Percentiles rank a stretch among this genome's conserved stretches.
Evolutionary conservation across 495 filamentous ascomycete genomes (phyloP).

Genomic region (Venustampulla echinocandica): DNA sequence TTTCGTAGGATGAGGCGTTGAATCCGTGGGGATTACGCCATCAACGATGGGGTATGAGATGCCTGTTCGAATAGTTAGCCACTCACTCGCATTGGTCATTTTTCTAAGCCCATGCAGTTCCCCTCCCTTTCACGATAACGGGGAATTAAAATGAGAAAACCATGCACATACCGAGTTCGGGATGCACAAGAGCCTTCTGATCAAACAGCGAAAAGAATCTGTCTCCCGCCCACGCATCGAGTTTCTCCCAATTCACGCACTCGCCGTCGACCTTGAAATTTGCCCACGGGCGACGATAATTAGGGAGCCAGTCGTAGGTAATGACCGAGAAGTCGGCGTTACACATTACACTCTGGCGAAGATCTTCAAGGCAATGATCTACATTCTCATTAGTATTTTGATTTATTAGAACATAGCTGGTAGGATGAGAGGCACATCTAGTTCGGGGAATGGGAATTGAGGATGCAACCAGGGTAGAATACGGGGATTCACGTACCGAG

Average conservation of each 20-base stretch:
- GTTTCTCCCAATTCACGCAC: constrained; percentile 5
- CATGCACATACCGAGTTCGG: constrained; percentile 5
- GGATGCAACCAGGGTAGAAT: no score
- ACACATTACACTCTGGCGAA: constrained; percentile 28
- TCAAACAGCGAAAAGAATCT: constrained; percentile 3
- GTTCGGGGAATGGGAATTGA: background rate
- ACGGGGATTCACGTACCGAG: no score
- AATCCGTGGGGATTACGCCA: background rate
- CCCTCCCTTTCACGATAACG: no score
- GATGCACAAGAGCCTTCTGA: constrained; percentile 1
- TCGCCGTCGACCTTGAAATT: constrained; percentile 7
- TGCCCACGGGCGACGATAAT: constrained; percentile 1
- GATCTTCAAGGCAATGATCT: constrained; percentile 28
- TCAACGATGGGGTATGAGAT: background rate
- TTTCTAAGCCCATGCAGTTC: no score
- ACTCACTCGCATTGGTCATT: no score
- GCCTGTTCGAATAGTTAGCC: no score
- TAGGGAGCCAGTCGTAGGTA: constrained; percentile 6
- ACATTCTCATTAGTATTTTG: background rate
- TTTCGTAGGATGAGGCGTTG: background rate
- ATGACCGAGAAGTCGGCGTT: constrained; percentile 23
- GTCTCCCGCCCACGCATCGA: constrained; percentile 9
- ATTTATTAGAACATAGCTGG: no score
- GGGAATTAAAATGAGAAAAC: no score
- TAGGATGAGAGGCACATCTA: background rate